Percentiles rank a stretch among this genome's conserved stretches.
phyloP scores from a whole-genome alignment of 1,139 yeast species.

The Lodderomyces theae region DNA sequence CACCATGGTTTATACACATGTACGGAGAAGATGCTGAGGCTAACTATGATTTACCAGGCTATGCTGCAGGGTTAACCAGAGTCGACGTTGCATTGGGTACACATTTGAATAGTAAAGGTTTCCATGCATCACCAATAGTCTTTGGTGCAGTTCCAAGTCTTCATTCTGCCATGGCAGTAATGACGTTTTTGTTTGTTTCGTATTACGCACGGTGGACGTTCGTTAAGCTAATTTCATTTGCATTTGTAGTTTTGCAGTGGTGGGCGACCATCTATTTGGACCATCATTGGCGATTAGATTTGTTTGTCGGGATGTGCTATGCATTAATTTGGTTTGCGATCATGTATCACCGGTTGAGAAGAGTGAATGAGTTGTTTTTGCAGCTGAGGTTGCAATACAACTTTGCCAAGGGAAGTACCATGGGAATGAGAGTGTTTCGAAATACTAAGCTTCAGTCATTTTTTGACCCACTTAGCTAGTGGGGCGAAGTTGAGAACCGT shows the following conservation, averaged over 20 bases:
- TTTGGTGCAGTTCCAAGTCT: conserved; percentile 70
- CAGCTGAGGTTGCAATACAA: conserved; percentile 34
- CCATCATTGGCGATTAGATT: conserved; percentile 68
- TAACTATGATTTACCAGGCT: conserved; percentile 60
- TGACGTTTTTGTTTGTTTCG: conserved; percentile 46
- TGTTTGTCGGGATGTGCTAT: conserved; percentile 52
- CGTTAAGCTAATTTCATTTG: conserved; percentile 31
- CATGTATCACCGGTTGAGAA: conserved; percentile 22
- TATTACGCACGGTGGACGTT: conserved; percentile 39
- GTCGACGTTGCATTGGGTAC: conserved; percentile 65
- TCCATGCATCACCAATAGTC: conserved; percentile 65
- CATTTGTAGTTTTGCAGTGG: conserved; percentile 56
- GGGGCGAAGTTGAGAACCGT: no score
- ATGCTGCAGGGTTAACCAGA: conserved; percentile 66
- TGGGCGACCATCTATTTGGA: conserved; percentile 74
- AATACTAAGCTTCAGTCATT: conserved; percentile 44
- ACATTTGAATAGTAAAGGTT: conserved; percentile 58
- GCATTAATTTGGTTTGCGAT: conserved; percentile 43
- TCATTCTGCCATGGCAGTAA: conserved; percentile 63
- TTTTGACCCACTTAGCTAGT: conserved; percentile 46
- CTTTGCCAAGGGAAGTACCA: conserved; percentile 41
- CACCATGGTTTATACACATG: conserved; percentile 68
- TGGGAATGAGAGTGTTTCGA: conserved; percentile 61
- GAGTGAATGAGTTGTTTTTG: conserved; percentile 25
- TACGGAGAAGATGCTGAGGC: conserved; percentile 55